Base-by-base conservation (phyloP, 148 eudicot species). In the Cornus suecica region DNA sequence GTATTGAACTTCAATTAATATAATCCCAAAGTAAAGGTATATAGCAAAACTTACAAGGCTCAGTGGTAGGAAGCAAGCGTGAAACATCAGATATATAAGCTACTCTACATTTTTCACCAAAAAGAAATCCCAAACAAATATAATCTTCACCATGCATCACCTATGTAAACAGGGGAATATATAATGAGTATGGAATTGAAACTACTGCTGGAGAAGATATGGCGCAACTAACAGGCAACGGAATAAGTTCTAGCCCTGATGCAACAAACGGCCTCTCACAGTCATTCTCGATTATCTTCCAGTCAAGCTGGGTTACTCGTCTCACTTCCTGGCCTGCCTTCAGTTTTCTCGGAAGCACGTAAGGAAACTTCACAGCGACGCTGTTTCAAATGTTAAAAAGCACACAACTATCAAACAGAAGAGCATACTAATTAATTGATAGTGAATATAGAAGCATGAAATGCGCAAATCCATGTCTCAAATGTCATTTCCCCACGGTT, bases 91-190 rank as follows among this genome's bases (percentile, higher is more conserved):
- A 94, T 78, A 94, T 76, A 75, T 94, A 94, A 77, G 95, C 97
- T 76, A 94, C 91, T 86, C 74, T 90, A 77, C 68, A 84, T 62
- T 83, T 91, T 82, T 84, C 83, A 62, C 99, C 99, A 79, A 95
- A 95, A 69, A 78, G 91, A 80, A 91, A 95, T 28, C 99, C 99
- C 62, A 95, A 84, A 79, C 87, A 84, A 72, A 95, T 84, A 85
- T 95, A 95, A 78, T 95, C 99, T 88, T 95, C 99, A 63, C 99
- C 99, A 76, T 95, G 99, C 97, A 95, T 95, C 78, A 95, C 99
- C 99, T 95, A 74, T 68, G 79, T 24, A 31, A 77, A 37, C 7
- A 6, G 42, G 42, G 42, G 26, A 54, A 69, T 67, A 52, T 15
- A 15, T 32, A 34, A 30, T 74, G 67, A 41, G 37, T 24, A 74